Evolutionary conservation across 306 rosid genomes (phyloP).

Genomic region (Carpinus viminea): DNA sequence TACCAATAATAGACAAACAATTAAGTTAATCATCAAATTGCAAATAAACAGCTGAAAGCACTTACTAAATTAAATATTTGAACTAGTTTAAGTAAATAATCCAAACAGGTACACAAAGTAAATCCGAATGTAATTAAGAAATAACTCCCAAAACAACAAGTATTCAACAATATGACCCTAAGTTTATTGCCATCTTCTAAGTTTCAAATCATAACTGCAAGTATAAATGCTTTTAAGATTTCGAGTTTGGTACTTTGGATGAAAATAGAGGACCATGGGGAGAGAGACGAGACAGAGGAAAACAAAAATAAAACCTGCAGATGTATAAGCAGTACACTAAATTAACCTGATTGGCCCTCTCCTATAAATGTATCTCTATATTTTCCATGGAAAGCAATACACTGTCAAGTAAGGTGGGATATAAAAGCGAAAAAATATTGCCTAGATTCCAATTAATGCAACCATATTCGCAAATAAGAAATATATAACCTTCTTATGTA

Average conservation of each 20-base stretch:
- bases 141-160: conserved; percentile 20
- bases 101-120: neutral
- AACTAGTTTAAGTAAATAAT: neutral
- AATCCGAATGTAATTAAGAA: conserved; percentile 25
- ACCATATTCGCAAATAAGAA: no score
- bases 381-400: conserved; percentile 49
- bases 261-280: neutral
- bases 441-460: no score
- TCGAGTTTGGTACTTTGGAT: conserved; percentile 2
- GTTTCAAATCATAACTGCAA: conserved; percentile 88
- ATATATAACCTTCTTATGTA: no score
- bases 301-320: conserved; percentile 66
- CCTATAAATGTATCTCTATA: conserved; percentile 38
- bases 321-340: conserved; percentile 91
- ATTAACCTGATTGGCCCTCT: conserved; percentile 29
- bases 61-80: neutral
- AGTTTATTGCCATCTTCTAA: conserved; percentile 84
- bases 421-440: conserved; percentile 10
- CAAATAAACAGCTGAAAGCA: neutral
- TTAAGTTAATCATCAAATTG: neutral
- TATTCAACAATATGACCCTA: conserved; percentile 81
- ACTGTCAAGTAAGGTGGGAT: conserved; percentile 28
- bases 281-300: neutral
- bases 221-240: conserved; percentile 26
- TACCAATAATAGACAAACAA: neutral